These are phyloP conservation scores for Euphrasia confusa DNA, from an alignment of 257 asterid genomes.

Conservation along the genomic window DNA sequence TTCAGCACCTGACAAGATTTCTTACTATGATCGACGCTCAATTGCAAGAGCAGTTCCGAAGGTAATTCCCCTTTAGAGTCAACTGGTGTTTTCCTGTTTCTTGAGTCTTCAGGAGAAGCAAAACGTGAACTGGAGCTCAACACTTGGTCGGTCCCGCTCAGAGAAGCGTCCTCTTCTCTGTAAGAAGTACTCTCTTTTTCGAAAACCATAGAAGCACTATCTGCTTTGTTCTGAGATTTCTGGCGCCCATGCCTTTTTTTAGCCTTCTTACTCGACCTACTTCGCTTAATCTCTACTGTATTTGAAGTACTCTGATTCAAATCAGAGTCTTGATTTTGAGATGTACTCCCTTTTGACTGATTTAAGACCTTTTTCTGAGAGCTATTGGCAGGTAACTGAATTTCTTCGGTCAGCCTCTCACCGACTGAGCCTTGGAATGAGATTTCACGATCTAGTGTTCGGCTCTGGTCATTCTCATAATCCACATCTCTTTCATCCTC, in stretches of 20 bases:
- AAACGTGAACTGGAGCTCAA: slow-evolving; percentile 83
- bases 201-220: slow-evolving; percentile 48
- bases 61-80: slow-evolving; percentile 57
- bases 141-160: slow-evolving; percentile 90
- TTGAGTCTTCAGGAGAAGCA: slow-evolving; percentile 87
- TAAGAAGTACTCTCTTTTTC: slow-evolving; percentile 77
- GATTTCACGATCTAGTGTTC: slow-evolving; percentile 42
- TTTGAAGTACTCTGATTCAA: slow-evolving; percentile 48
- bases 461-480: slow-evolving; percentile 43
- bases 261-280: slow-evolving; percentile 94
- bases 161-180: slow-evolving; percentile 78
- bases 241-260: slow-evolving; percentile 92
- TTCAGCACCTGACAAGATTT: slow-evolving; percentile 64
- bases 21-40: slow-evolving; percentile 44
- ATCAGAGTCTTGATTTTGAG: slow-evolving; percentile 62
- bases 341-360: slow-evolving; percentile 54
- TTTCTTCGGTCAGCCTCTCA: slow-evolving; percentile 47
- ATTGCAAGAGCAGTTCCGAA: slow-evolving; percentile 43
- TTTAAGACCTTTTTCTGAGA: slow-evolving; percentile 57
- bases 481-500: slow-evolving; percentile 55
- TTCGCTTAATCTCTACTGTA: slow-evolving; percentile 74
- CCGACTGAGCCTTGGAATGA: slow-evolving; percentile 53
- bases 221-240: slow-evolving; percentile 76
- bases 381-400: slow-evolving; percentile 51
- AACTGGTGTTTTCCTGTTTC: slow-evolving; percentile 58